Conservation (phyloP, 495 filamentous ascomycete species). For the Haplographium delicatum region DNA sequence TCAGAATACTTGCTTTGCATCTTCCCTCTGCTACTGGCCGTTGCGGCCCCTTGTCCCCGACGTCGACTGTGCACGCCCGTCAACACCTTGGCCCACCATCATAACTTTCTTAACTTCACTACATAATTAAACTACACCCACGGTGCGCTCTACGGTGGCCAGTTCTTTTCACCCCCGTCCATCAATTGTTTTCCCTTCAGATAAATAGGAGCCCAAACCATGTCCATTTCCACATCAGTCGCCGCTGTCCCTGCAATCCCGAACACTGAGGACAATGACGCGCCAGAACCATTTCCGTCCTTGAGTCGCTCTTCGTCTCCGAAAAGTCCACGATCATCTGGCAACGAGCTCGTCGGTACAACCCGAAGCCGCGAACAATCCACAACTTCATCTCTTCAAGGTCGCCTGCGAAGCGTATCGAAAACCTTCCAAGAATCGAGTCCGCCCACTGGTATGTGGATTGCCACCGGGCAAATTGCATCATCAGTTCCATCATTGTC, state of each 20-base stretch:
- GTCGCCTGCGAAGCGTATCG: slow-evolving; percentile 36
- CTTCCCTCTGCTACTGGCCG: too few relatives aligned
- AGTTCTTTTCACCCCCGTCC: neutral
- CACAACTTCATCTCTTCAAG: slow-evolving; percentile 26
- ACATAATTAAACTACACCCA: too few relatives aligned
- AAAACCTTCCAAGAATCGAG: slow-evolving; percentile 41
- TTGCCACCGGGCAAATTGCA: slow-evolving; percentile 41
- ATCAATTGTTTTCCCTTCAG: too few relatives aligned
- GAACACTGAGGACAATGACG: slow-evolving; percentile 6
- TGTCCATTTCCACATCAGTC: slow-evolving; percentile 6
- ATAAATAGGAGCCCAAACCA: neutral
- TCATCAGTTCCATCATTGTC: slow-evolving; percentile 24
- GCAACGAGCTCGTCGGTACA: slow-evolving; percentile 7
- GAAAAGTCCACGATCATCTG: slow-evolving; percentile 2
- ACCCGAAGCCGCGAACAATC: slow-evolving; percentile 23
- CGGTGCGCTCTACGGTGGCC: neutral
- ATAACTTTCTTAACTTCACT: too few relatives aligned
- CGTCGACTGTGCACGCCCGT: too few relatives aligned
- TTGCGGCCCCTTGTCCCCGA: too few relatives aligned
- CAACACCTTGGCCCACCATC: too few relatives aligned
- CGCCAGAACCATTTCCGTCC: slow-evolving; percentile 20
- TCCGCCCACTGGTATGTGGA: slow-evolving; percentile 47
- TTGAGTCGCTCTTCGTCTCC: slow-evolving; percentile 7
- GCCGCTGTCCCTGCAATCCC: neutral
- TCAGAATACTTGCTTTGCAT: too few relatives aligned